Evolutionary conservation across 78 protist species (phyloP), one percentile per base, ranked within the genome.

Genomic region (Parvularia atlantis): DNA sequence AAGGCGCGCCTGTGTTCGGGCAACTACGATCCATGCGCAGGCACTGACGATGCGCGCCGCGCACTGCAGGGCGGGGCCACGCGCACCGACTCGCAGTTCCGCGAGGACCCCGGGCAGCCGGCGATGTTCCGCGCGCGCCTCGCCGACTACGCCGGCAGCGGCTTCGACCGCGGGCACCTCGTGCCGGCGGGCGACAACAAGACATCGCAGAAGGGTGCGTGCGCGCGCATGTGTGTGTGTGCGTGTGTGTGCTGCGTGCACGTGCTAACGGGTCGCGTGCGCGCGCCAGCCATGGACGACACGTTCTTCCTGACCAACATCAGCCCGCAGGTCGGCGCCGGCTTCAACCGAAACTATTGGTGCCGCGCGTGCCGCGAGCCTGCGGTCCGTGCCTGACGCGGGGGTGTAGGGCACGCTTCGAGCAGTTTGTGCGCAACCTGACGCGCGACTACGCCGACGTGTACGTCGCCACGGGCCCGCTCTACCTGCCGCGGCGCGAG

Each of bases 81-180:
- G 28, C 58, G 35, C 11, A 4, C 26, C 58, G 58, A 64, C 26
- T 43, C n/a, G 13, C 2, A 1, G 52, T 64, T 60, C 9, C 9
- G 19, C 9, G 66, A 60, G 30, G 66, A 60, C 30, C 14, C 1
- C 16, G 19, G 40, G 19, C 11, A n/a, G 24, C 66, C 66, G 40
- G 36, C 19, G 9, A 20, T 30, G 37, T 60, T 60, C 40, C 20
- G 66, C 9, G 1, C 69, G 31, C 10, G n/a, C 17, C 43, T 64
- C 16, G 17, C 44, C 20, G 69, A 64, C 69, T 64, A 64, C 30
- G 24, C 48, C 31, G 52, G 52, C 17, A 13, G 31, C 13, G 74
- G 74, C 64, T 69, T 33, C 52, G 74, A 69, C 64, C 13, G 74
- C 13, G 74, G 74, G 5, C 74, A 69, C 52, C 56, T 69, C 30